These are phyloP conservation scores for Dissophora globulifera DNA, from an alignment of 192 early-diverging fungal species.

Conservation along the genomic window DNA sequence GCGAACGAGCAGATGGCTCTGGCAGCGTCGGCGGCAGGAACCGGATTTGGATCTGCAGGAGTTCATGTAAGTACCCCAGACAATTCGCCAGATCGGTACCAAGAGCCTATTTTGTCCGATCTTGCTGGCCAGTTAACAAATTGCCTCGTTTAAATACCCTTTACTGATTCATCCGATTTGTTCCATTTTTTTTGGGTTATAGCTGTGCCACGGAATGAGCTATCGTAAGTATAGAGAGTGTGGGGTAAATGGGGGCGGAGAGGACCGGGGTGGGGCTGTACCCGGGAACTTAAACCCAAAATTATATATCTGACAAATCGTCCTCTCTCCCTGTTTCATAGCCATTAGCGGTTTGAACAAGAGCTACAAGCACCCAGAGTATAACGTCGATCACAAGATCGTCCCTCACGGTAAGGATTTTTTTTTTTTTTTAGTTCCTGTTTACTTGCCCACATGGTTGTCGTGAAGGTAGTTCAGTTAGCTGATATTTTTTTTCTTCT, in stretches of 20 bases:
- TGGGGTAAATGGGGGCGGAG: no score
- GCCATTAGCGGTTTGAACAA: constrained; percentile 89
- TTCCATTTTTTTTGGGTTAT: constrained; percentile 5
- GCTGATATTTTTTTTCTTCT: background rate
- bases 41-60: constrained; percentile 89
- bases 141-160: background rate
- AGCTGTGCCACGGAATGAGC: constrained; percentile 54
- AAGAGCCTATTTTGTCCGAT: no score
- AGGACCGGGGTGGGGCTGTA: no score
- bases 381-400: constrained; percentile 78
- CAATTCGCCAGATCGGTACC: no score
- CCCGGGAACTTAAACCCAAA: no score
- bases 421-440: no score
- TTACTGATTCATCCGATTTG: background rate
- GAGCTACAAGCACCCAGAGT: constrained; percentile 83
- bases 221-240: constrained; percentile 21
- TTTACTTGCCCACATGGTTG: background rate
- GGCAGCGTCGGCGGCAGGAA: constrained; percentile 91
- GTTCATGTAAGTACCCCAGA: constrained; percentile 88
- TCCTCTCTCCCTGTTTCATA: background rate
- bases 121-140: background rate
- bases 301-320: no score
- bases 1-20: constrained; percentile 85
- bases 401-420: constrained; percentile 60
- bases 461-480: constrained; percentile 1